phyloP scores from a whole-genome alignment of 768 basidiomycete species.

The Clitopilus hobsonii region DNA sequence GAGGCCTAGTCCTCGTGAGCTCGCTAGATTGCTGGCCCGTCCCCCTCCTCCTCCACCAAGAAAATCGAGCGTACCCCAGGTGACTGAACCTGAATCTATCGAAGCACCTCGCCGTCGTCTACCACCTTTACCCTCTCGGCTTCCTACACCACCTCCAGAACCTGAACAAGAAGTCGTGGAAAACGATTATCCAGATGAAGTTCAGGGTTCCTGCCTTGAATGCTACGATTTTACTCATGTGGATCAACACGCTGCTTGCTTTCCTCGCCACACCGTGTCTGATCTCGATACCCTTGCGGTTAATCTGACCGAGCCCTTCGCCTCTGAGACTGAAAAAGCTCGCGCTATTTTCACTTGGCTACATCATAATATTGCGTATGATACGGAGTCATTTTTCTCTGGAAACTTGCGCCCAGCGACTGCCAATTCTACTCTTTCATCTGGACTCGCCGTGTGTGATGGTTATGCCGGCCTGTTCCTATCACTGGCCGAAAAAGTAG shows the following conservation, averaged over 20 bases:
- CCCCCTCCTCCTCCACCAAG: conserved; percentile 29
- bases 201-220: conserved; percentile 29
- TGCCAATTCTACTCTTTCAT: conserved; percentile 31
- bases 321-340: conserved; percentile 38
- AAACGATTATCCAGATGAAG: not conserved
- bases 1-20: conserved; percentile 11
- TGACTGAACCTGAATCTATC: not conserved
- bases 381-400: conserved; percentile 36
- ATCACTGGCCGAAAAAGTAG: conserved; percentile 31
- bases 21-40: conserved; percentile 24
- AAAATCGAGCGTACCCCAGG: not conserved
- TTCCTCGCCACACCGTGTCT: conserved; percentile 34
- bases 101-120: conserved; percentile 17
- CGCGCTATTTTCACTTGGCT: conserved; percentile 45
- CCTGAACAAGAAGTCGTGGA: conserved; percentile 14
- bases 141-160: conserved; percentile 26
- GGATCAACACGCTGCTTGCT: conserved; percentile 38
- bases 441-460: conserved; percentile 45
- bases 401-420: conserved; percentile 32
- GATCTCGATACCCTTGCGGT: conserved; percentile 35
- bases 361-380: conserved; percentile 42
- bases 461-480: conserved; percentile 43
- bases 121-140: conserved; percentile 24
- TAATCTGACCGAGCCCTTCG: conserved; percentile 36
- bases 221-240: conserved; percentile 39